Evolutionary conservation across 2,329 filamentous ascomycete genomes (phyloP), one percentile per base, ranked within the genome.

Genomic region (Penicillium sp.): DNA sequence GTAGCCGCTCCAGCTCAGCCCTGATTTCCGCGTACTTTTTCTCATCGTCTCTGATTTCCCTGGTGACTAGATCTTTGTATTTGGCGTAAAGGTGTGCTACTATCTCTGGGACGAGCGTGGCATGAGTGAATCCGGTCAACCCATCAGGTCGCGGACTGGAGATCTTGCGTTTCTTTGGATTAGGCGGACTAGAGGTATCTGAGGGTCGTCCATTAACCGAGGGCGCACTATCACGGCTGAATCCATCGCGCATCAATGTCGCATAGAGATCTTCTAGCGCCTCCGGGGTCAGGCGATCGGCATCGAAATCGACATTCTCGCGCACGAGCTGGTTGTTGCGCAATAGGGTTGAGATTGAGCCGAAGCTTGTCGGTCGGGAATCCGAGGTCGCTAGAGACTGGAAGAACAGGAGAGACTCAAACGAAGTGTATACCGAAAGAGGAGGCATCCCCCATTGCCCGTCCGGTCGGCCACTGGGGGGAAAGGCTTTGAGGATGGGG

Each of bases 401-500:
- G 77, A 94, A 93, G 68, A 96, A 83, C 63, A 94, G 84, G 59
- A 95, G 82, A 69, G 88, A 89, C 82, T 96, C 91, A 79, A 95
- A 88, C 65, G 88, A 84, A 70, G 90, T 93, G 77, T 94, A 92
- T 68, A 82, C 80, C 70, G 84, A 81, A 74, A 80, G 70, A 73
- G 79, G 78, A 77, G 79, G 81, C 82, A 85, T 85, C 73, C 78
- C 80, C 73, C 73, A 76, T 76, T 72, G 70, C 70, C 71, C 66
- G 68, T 67, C 66, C 59, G 61, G 61, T 65, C 67, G 72, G 72
- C 72, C 67, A 68, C 69, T 69, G 66, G 71, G 68, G 65, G 69
- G 59, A 52, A 62, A 60, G 49, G 60, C 52, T 61, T 66, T 69
- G 46, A 66, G 66, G 63, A 72, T 73, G 50, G 69, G 71, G 69